Evolutionary conservation across 805 yeast genomes (phyloP).

Genomic region (Isabelozyma heimii): DNA sequence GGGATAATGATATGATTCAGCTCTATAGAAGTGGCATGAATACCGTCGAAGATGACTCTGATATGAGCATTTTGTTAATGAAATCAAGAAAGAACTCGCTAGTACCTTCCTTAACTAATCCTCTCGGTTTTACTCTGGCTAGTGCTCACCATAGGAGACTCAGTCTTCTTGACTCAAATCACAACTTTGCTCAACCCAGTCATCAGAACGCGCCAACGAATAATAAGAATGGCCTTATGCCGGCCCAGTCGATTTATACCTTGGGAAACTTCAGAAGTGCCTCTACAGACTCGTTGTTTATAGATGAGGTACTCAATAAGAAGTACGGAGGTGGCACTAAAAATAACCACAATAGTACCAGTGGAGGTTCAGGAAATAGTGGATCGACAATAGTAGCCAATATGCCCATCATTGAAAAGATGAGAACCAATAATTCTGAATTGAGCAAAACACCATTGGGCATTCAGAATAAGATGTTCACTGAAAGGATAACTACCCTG

Average conservation of each 20-base stretch:
- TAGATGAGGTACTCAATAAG: conserved; percentile 30
- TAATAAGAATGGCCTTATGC: conserved; percentile 11
- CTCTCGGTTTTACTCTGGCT: conserved; percentile 1
- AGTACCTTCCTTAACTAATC: conserved; percentile 4
- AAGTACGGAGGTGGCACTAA: conserved; percentile 17
- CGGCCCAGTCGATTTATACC: conserved; percentile 31
- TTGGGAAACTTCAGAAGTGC: conserved; percentile 34
- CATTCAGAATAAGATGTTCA: not conserved
- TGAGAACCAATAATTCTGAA: conserved; percentile 8
- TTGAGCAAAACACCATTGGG: not conserved
- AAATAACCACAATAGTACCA: not conserved
- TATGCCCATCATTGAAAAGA: conserved; percentile 6
- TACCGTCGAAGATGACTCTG: conserved; percentile 19
- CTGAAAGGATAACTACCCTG: not conserved
- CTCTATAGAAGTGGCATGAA: conserved; percentile 11
- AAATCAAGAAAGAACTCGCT: conserved; percentile 26
- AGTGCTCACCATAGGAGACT: conserved; percentile 6
- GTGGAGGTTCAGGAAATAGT: not conserved
- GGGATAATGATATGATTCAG: conserved; percentile 26
- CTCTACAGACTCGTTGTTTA: conserved; percentile 36
- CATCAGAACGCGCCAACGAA: not conserved
- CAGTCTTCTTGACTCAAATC: conserved; percentile 8
- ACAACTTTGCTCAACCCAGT: not conserved
- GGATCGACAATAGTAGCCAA: conserved; percentile 1
- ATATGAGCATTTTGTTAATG: conserved; percentile 20